Evolutionary conservation across 106 monocot species (phyloP).

Genomic region (Gastrodia elata): DNA sequence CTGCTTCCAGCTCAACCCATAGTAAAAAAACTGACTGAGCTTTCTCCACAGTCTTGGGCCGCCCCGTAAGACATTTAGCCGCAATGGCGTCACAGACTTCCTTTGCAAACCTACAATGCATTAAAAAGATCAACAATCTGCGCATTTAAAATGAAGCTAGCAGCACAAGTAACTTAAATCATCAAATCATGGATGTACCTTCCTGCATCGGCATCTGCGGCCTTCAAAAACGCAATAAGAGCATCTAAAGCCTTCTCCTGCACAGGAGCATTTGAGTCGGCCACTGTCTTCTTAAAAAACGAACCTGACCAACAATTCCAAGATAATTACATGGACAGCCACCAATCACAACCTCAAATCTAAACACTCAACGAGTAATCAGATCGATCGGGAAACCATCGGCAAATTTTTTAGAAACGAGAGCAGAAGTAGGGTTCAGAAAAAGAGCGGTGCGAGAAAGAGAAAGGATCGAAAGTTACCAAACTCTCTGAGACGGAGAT

Average conservation of each 20-base stretch:
- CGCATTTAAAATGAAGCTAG: neutral
- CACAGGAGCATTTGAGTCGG: conserved; percentile 93
- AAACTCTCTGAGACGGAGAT: conserved; percentile 80
- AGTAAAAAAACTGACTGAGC: conserved; percentile 69
- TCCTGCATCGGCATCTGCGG: conserved; percentile 87
- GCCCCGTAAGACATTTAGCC: conserved; percentile 91
- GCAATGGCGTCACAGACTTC: conserved; percentile 93
- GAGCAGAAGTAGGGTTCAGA: neutral
- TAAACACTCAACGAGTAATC: neutral
- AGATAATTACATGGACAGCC: neutral
- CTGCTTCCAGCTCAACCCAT: conserved; percentile 95
- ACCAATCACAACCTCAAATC: neutral
- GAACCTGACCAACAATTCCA: conserved; percentile 30
- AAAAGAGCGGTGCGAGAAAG: neutral
- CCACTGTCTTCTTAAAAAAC: conserved; percentile 87
- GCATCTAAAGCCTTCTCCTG: conserved; percentile 99
- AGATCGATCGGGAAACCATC: neutral
- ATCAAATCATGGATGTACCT: conserved; percentile 25
- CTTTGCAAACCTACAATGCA: conserved; percentile 64
- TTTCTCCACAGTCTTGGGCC: conserved; percentile 98
- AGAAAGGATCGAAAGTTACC: conserved; percentile 29
- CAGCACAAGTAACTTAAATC: neutral
- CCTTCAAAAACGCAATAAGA: conserved; percentile 64
- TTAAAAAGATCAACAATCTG: neutral
- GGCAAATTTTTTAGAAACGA: neutral